These are phyloP conservation scores for Fusarium pseudoanthophilum DNA, from an alignment of 2,329 filamentous ascomycete species.

Conservation along the genomic window DNA sequence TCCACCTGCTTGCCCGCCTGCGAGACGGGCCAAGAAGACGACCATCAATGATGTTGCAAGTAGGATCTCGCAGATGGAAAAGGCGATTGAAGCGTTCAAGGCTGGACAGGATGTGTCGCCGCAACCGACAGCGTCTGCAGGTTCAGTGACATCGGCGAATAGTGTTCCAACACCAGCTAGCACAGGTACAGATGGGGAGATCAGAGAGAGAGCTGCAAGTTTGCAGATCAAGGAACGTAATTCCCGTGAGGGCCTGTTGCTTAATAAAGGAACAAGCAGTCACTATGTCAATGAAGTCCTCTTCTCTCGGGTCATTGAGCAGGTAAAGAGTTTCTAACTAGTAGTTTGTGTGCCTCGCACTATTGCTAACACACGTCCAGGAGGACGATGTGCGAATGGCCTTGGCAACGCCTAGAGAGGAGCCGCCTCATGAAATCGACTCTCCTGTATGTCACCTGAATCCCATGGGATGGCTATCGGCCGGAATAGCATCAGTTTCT, in stretches of 20 bases:
- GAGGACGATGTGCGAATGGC: slow-evolving; percentile 42
- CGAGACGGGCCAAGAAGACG: slow-evolving; percentile 44
- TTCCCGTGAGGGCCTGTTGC: slow-evolving; percentile 39
- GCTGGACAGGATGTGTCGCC: background rate
- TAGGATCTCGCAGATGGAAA: slow-evolving; percentile 50
- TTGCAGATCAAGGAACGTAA: too few relatives aligned
- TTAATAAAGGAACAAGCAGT: slow-evolving; percentile 48
- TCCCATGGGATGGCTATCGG: slow-evolving; percentile 49
- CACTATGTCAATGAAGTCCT: slow-evolving; percentile 53
- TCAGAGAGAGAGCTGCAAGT: background rate
- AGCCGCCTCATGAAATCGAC: background rate
- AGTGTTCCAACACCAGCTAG: background rate
- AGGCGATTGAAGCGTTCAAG: slow-evolving; percentile 37
- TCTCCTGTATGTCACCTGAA: slow-evolving; percentile 45
- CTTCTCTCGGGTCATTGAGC: slow-evolving; percentile 50
- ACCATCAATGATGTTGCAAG: slow-evolving; percentile 50
- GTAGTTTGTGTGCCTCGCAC: fast-evolving
- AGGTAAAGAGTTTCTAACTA: slow-evolving; percentile 37
- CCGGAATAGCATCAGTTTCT: slow-evolving; percentile 25
- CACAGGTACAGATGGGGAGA: fast-evolving
- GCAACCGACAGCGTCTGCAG: background rate
- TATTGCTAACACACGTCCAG: slow-evolving; percentile 17
- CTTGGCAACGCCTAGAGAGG: slow-evolving; percentile 31
- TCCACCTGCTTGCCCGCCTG: slow-evolving; percentile 40
- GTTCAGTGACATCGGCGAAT: background rate